These are phyloP conservation scores for Puccinia triticina DNA, from an alignment of 1,284 basidiomycete species.

Conservation along the genomic window DNA sequence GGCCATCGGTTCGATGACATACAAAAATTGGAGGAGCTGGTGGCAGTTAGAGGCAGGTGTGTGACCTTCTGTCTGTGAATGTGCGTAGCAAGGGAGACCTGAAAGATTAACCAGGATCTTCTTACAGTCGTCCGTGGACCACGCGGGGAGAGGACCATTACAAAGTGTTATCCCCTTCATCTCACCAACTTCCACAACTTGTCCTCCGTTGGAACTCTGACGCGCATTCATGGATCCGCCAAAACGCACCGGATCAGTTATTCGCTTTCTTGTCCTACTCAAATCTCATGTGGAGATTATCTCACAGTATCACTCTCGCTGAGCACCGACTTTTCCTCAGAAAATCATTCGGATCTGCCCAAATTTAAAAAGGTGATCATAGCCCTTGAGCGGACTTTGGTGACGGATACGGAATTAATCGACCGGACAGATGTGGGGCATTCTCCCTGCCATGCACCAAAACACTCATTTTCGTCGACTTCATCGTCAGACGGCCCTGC, in stretches of 20 bases:
- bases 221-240: background rate
- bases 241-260: constrained; percentile 13
- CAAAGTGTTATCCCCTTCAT: constrained; percentile 31
- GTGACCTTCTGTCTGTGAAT: background rate
- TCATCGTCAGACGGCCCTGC: background rate
- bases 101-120: background rate
- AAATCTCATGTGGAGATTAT: constrained; percentile 35
- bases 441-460: background rate
- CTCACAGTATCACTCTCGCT: constrained; percentile 17
- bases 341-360: background rate
- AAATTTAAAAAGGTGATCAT: constrained; percentile 13
- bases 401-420: constrained; percentile 7
- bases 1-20: constrained; percentile 34
- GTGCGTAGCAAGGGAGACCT: background rate
- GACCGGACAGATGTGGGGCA: background rate
- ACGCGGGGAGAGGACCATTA: constrained; percentile 2
- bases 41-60: constrained; percentile 47
- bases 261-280: constrained; percentile 34
- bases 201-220: constrained; percentile 13
- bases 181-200: constrained; percentile 25
- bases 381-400: constrained; percentile 12
- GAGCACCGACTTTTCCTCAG: background rate
- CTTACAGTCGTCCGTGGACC: constrained; percentile 25
- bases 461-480: background rate
- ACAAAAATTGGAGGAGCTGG: constrained; percentile 42